A percentile compares a stretch with the other conserved stretches of the same genome.
These are phyloP conservation scores for Fallopia convolvulus DNA, from an alignment of 148 eudicot genomes.

Conservation along the genomic window DNA sequence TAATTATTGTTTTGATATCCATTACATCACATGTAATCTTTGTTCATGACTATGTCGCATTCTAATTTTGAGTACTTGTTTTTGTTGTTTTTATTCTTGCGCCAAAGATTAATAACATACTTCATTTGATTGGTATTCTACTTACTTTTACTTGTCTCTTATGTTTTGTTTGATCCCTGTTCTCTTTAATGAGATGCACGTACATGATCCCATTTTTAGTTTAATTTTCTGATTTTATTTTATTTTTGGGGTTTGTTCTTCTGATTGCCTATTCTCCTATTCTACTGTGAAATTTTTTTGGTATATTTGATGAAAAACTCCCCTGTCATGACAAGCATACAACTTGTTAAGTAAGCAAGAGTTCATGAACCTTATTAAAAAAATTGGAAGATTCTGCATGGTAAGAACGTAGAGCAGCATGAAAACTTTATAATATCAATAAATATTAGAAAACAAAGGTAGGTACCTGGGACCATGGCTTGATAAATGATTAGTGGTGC, in stretches of 20 bases:
- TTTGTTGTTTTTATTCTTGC: too few species aligned
- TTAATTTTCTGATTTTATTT: not conserved
- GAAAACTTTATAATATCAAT: not conserved
- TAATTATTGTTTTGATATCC: not conserved
- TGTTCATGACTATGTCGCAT: not conserved
- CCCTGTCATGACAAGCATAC: not conserved
- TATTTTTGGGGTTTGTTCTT: not conserved
- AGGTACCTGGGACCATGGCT: not conserved
- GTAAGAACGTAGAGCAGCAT: not conserved
- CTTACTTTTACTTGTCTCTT: not conserved
- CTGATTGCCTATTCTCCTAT: too few species aligned
- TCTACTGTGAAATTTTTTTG: not conserved
- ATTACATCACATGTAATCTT: not conserved
- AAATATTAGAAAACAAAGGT: not conserved
- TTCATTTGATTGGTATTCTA: not conserved
- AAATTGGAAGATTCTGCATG: not conserved
- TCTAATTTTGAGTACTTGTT: not conserved
- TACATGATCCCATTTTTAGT: not conserved
- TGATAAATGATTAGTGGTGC: not conserved
- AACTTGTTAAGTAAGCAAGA: not conserved
- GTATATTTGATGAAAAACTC: not conserved
- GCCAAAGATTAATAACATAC: too few species aligned
- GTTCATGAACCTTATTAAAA: not conserved
- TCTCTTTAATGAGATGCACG: too few species aligned
- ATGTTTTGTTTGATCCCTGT: too few species aligned